Evolutionary conservation across 169 alveolate genomes (phyloP), one percentile per base, ranked within the genome.

Genomic region (Plasmodium knowlesi): DNA sequence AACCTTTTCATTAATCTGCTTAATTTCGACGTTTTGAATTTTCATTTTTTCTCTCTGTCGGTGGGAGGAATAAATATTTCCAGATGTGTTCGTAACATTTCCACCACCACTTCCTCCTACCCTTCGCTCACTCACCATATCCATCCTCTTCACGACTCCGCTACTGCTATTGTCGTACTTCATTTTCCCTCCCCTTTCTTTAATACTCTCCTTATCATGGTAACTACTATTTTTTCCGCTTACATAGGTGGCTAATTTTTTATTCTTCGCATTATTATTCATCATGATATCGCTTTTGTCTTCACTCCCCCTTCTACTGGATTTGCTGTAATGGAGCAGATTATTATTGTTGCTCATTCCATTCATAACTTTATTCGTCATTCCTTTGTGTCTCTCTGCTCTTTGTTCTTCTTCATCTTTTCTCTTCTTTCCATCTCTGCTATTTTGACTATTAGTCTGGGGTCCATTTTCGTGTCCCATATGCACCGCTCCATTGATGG

Each of bases 21-120:
- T 91, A n/a, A 91, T 78, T 28, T 91, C 95, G 19, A 91, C 95
- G 71, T 91, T 91, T 72, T 91, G 91, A 12, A 91, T 91, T 82
- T 91, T 91, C 46, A 81, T 30, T 91, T 91, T 91, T 72, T 91
- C 95, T 32, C 95, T 81, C 41, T 80, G 92, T 32, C 95, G 71
- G 74, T 91, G 91, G 2, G 95, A 70, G 54, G 28, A 43, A 28
- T 32, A 54, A 28, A 28, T 81, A 28, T 50, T 89, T 28, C 71
- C 74, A 4, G 83, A 22, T 16, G 41, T 39, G 34, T 71, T 84
- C 50, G 57, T 32, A 22, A 37, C 46, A 14, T 32, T 53, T 4
- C 39, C 79, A 0, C 28, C 74, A 43, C 39, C 84, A 12, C 57
- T 53, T 39, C 39, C 22, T 5, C 53, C 53, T 1, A 1, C 61